Evolutionary conservation across 2,329 filamentous ascomycete species (phyloP).

Genomic region (Arthroderma sp.): DNA sequence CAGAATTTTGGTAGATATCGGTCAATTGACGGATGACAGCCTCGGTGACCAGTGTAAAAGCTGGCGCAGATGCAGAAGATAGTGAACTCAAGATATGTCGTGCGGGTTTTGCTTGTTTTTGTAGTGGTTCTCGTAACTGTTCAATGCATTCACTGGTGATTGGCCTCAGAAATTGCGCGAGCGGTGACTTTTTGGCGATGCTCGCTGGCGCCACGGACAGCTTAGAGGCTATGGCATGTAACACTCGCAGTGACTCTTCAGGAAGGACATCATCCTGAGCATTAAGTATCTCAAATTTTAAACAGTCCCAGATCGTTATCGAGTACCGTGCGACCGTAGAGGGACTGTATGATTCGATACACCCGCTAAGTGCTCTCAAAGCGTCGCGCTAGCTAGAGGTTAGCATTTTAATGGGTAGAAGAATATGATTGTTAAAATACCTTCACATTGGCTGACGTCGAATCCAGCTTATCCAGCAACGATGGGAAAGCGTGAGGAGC

Average conservation of each 20-base stretch:
- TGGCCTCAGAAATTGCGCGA: slow-evolving; percentile 46
- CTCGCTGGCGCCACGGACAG: slow-evolving; percentile 36
- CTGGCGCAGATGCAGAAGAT: slow-evolving; percentile 42
- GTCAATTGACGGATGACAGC: slow-evolving; percentile 47
- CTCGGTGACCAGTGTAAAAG: slow-evolving; percentile 45
- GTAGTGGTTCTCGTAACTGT: slow-evolving; percentile 55
- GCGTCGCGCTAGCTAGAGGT: slow-evolving; percentile 44
- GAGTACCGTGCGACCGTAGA: slow-evolving; percentile 51
- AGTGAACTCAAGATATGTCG: slow-evolving; percentile 49
- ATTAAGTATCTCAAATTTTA: slow-evolving; percentile 59
- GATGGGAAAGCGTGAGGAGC: slow-evolving; percentile 57
- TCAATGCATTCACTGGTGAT: slow-evolving; percentile 57
- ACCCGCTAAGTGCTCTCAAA: slow-evolving; percentile 50
- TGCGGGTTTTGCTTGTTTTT: slow-evolving; percentile 54
- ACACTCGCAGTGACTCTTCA: slow-evolving; percentile 44
- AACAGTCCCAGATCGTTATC: slow-evolving; percentile 53
- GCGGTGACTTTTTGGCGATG: slow-evolving; percentile 31
- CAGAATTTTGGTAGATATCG: slow-evolving; percentile 48
- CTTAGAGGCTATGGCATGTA: slow-evolving; percentile 44
- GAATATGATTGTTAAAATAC: slow-evolving; percentile 22
- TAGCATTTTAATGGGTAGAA: slow-evolving; percentile 13
- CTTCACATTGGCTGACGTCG: slow-evolving; percentile 56
- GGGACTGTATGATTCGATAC: slow-evolving; percentile 47
- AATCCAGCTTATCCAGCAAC: slow-evolving; percentile 57
- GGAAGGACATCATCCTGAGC: slow-evolving; percentile 55